Percentiles rank a stretch among this genome's conserved stretches.
phyloP scores from a whole-genome alignment of 345 rosid genomes.

The Arabis alpina region DNA sequence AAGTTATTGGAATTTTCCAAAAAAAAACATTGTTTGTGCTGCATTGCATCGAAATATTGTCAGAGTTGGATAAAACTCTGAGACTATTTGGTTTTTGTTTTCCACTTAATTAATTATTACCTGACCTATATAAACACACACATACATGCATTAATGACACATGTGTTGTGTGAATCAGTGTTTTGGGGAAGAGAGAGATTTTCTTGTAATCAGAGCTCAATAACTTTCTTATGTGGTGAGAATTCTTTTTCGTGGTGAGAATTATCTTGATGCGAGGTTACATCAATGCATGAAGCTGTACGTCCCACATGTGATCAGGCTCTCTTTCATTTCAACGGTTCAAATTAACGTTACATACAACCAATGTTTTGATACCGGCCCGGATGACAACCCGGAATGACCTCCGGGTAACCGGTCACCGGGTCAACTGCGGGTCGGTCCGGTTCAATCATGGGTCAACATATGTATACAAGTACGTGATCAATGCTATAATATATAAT shows the following conservation, averaged over 20 bases:
- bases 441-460: no score
- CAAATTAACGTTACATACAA: constrained; percentile 18
- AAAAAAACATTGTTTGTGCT: no score
- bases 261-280: constrained; percentile 10
- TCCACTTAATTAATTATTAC: neutral
- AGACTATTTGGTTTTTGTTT: no score
- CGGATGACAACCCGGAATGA: no score
- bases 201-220: constrained; percentile 17
- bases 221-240: constrained; percentile 10
- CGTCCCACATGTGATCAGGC: constrained; percentile 36
- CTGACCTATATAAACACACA: constrained; percentile 18
- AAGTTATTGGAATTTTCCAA: no score
- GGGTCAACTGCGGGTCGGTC: no score
- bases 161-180: constrained; percentile 29
- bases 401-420: no score
- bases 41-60: no score
- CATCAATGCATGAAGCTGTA: constrained; percentile 33
- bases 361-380: no score
- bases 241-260: constrained; percentile 4
- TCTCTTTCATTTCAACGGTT: constrained; percentile 38
- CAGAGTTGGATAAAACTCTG: no score
- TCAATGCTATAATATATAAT: no score
- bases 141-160: constrained; percentile 9
- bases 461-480: no score
- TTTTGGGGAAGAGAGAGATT: constrained; percentile 20